Percentiles rank a stretch among this genome's conserved stretches.
phyloP scores from a whole-genome alignment of 768 basidiomycete genomes.

The Auriculariales sp. region DNA sequence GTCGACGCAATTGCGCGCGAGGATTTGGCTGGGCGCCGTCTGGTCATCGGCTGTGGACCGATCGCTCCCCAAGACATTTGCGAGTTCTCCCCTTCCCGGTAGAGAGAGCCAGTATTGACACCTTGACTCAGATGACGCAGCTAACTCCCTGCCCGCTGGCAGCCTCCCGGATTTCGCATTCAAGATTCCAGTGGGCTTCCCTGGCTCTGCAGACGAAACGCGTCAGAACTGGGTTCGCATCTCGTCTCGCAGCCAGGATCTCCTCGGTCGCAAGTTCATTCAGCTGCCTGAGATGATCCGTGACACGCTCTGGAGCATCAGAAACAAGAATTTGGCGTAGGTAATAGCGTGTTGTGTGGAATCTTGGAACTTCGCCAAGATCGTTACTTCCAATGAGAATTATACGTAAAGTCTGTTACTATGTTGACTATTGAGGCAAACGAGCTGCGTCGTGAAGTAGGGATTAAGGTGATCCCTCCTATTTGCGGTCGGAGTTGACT shows the following conservation, averaged over 20 bases:
- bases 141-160: neutral
- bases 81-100: neutral
- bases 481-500: too few relatives aligned
- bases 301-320: neutral
- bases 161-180: neutral
- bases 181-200: neutral
- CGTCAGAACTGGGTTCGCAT: neutral
- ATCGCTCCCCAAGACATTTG: neutral
- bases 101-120: neutral
- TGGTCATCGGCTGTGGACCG: neutral
- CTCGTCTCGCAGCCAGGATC: neutral
- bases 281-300: neutral
- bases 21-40: neutral
- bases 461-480: too few relatives aligned
- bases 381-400: too few relatives aligned
- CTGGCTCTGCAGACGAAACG: neutral
- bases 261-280: neutral
- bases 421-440: too few relatives aligned
- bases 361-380: too few relatives aligned
- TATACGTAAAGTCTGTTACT: too few relatives aligned
- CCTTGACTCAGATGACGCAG: neutral
- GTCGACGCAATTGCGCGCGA: neutral
- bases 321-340: too few relatives aligned
- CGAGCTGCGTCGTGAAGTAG: too few relatives aligned
- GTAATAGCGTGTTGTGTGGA: too few relatives aligned